Base-by-base conservation (phyloP, 2,329 filamentous ascomycete genomes). In the Diaporthe velutina region DNA sequence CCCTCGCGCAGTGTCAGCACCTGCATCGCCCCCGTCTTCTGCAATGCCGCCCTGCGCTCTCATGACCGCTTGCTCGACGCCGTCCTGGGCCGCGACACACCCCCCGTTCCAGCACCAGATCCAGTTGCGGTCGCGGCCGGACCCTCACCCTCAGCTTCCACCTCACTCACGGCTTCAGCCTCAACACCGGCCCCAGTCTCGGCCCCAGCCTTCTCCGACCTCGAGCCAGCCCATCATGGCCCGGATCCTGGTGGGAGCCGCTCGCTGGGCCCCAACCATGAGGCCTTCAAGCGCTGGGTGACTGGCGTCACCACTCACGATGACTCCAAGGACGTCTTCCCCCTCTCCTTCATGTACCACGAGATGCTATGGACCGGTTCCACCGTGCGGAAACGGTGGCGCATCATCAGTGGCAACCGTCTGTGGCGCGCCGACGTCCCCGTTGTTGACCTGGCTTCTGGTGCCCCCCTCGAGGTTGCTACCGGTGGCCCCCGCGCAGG, bases 261-360 rank as follows among this genome's bases (percentile, higher is more conserved):
- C 45, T 25, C 73, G 10, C 42, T 60, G 48, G n/a, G 15, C 15
- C 60, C 67, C 10, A 77, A 78, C 28, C 84, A 85, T 71, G 73
- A 79, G 0, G 81, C 83, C 0, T 88, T 87, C 76, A 82, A 78
- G 64, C 76, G 70, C 1, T 88, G 86, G 86, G 83, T 83, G 0
- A 84, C 84, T 0, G 81, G 84, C 0, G 80, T 84, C 22, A 87
- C 84, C 6, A 81, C 80, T 7, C 85, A 85, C 73, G 85, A 87
- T 61, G 84, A 86, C 70, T 85, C 85, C 2, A 82, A 82, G 74
- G 86, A 88, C 71, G 81, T 87, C 5, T 87, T 85, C 55, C 86
- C 86, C 0, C 80, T 85, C 0, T 85, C 84, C 10, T 83, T 85
- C 58, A 66, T 84, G 6, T 84, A 80, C 73, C 76, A 77, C 10